Percentiles rank a stretch among this genome's conserved stretches.
phyloP scores from a whole-genome alignment of 2,329 filamentous ascomycete genomes.

The Zymoseptoria passerinii region DNA sequence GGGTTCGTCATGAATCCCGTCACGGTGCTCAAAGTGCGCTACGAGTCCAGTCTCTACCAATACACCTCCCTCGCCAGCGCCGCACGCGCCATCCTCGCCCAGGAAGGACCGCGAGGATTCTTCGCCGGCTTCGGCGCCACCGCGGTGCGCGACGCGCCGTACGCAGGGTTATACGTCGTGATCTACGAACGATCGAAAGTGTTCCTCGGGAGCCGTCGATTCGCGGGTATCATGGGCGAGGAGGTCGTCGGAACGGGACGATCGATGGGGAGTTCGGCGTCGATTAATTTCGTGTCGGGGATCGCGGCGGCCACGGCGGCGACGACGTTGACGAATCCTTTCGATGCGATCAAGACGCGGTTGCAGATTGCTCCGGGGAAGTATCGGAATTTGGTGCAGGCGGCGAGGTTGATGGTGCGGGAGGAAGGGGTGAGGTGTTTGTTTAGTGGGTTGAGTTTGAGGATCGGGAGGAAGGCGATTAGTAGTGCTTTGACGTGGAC shows the following conservation, averaged over 20 bases:
- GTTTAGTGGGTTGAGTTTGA: constrained; percentile 75
- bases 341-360: constrained; percentile 91
- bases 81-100: constrained; percentile 61
- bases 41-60: constrained; percentile 78
- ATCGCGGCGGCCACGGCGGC: constrained; percentile 72
- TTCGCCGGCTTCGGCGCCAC: constrained; percentile 93
- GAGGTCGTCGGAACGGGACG: constrained; percentile 9
- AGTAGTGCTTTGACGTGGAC: constrained; percentile 97
- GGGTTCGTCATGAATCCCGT: constrained; percentile 92
- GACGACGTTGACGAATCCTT: constrained; percentile 87
- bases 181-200: constrained; percentile 80
- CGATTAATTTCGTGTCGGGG: constrained; percentile 79
- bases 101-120: constrained; percentile 72
- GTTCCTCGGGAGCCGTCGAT: constrained; percentile 43
- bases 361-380: constrained; percentile 79
- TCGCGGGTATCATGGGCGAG: constrained; percentile 17
- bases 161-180: constrained; percentile 87
- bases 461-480: constrained; percentile 84
- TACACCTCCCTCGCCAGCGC: constrained; percentile 72
- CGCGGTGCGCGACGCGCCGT: constrained; percentile 87
- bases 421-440: constrained; percentile 75
- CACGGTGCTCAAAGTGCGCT: constrained; percentile 93
- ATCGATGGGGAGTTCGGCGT: constrained; percentile 42
- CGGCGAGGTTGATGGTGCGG: constrained; percentile 65
- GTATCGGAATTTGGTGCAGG: constrained; percentile 76